Evolutionary conservation across 73 alveolate genomes (phyloP).

Genomic region (Loxodes magnus): DNA sequence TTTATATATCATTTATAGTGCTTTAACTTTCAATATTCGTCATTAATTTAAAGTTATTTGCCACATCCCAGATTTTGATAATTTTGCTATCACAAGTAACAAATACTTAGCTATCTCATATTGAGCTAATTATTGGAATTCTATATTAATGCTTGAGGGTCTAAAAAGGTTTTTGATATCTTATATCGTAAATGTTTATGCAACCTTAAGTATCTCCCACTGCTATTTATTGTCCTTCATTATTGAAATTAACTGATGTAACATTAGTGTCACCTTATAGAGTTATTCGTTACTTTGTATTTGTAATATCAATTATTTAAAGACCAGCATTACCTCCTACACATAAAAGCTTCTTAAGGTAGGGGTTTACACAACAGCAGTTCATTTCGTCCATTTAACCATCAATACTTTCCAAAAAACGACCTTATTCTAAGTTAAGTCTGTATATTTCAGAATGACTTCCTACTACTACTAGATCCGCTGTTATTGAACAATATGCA

Average conservation of each 20-base stretch:
- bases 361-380: slow-evolving; percentile 49
- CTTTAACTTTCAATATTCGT: slow-evolving; percentile 74
- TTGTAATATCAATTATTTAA: slow-evolving; percentile 67
- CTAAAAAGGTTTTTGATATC: slow-evolving; percentile 70
- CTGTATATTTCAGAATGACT: slow-evolving; percentile 86
- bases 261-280: slow-evolving; percentile 29
- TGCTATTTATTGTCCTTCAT: slow-evolving; percentile 66
- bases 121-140: slow-evolving; percentile 47
- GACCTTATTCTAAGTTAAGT: slow-evolving; percentile 69
- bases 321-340: slow-evolving; percentile 79
- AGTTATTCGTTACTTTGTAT: slow-evolving; percentile 38
- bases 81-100: slow-evolving; percentile 64
- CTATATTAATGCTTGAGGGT: slow-evolving; percentile 63
- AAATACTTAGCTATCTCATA: slow-evolving; percentile 57
- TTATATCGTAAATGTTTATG: slow-evolving; percentile 60
- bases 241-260: slow-evolving; percentile 48
- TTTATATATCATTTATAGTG: slow-evolving; percentile 58
- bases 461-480: slow-evolving; percentile 87
- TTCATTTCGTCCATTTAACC: slow-evolving; percentile 45
- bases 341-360: slow-evolving; percentile 45
- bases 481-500: slow-evolving; percentile 66
- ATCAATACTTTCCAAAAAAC: slow-evolving; percentile 65
- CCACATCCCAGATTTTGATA: slow-evolving; percentile 62
- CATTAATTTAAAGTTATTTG: slow-evolving; percentile 50
- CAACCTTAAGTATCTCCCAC: slow-evolving; percentile 66